A percentile compares a stretch with the other conserved stretches of the same genome.
These are phyloP conservation scores for Verticillium isaacii DNA, from an alignment of 2,329 filamentous ascomycete genomes.

Conservation along the genomic window DNA sequence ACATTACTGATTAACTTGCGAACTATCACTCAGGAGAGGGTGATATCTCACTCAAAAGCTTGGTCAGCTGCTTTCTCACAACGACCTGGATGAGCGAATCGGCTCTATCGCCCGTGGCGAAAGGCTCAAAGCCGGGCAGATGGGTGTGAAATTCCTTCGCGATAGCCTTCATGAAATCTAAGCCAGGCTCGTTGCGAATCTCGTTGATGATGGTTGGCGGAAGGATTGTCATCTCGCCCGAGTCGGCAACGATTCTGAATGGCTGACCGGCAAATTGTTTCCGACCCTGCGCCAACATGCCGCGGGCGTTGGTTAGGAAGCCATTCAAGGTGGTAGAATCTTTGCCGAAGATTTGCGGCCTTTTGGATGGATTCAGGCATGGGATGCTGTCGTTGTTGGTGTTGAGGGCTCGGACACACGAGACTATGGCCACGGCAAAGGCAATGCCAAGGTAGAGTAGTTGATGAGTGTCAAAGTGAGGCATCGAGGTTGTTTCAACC, in stretches of 20 bases:
- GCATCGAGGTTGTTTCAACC: neutral
- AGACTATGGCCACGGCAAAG: neutral
- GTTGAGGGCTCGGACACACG: neutral
- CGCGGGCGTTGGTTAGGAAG: constrained; percentile 3
- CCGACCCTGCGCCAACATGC: neutral
- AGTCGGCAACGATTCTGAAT: constrained; percentile 13
- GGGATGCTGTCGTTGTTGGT: neutral
- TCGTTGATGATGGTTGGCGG: constrained; percentile 13
- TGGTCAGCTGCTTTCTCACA: constrained; percentile 13
- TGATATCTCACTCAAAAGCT: constrained; percentile 10
- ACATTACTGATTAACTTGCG: neutral
- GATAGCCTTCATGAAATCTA: constrained; percentile 11
- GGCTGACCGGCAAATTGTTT: constrained; percentile 6
- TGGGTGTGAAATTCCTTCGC: constrained; percentile 9
- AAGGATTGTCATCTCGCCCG: constrained; percentile 14
- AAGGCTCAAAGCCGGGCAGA: constrained; percentile 13
- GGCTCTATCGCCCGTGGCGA: neutral
- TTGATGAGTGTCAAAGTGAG: neutral
- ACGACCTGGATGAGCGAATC: constrained; percentile 9
- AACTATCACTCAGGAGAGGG: neutral
- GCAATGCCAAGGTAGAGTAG: neutral
- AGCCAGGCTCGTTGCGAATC: constrained; percentile 15
- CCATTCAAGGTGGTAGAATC: neutral
- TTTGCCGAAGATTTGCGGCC: neutral
- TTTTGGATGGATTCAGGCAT: neutral